Percentiles rank a stretch among this genome's conserved stretches.
These are phyloP conservation scores for Gracilaria vermiculophylla DNA, from an alignment of 23 red algal species.

Conservation along the genomic window DNA sequence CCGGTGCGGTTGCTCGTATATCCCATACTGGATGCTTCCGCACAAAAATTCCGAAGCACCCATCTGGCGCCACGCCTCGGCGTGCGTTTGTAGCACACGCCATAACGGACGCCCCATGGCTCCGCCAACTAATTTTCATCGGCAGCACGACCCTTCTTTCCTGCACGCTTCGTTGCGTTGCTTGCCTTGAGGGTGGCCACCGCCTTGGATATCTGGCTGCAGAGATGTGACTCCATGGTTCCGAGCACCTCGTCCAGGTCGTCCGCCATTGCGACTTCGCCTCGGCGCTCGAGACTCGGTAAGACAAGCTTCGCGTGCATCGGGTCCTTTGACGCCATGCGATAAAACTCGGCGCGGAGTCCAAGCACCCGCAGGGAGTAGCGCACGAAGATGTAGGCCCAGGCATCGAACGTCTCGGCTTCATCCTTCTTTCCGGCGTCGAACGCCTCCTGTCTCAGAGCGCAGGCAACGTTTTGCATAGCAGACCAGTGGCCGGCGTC, in stretches of 20 bases:
- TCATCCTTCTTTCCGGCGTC: too few species aligned
- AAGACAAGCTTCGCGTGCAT: neutral
- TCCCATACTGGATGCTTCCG: slow-evolving; percentile 6
- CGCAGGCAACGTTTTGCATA: neutral
- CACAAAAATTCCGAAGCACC: slow-evolving; percentile 16
- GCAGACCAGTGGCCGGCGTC: neutral
- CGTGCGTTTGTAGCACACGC: too few species aligned
- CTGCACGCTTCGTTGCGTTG: slow-evolving; percentile 2
- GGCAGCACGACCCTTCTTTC: neutral
- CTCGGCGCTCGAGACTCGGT: neutral
- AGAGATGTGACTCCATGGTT: neutral
- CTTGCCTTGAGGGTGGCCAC: neutral
- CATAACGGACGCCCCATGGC: too few species aligned
- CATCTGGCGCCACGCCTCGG: neutral
- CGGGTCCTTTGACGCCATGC: neutral
- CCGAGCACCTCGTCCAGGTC: neutral
- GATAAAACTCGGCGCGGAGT: neutral
- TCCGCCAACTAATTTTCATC: neutral
- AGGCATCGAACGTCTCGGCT: too few species aligned
- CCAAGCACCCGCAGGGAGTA: too few species aligned
- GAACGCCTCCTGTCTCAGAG: neutral
- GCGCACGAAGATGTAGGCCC: too few species aligned
- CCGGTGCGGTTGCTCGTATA: neutral
- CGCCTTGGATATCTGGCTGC: neutral
- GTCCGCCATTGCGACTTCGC: neutral